Evolutionary conservation across 1,284 basidiomycete species (phyloP).

Genomic region (Spongispora temasekensis): DNA sequence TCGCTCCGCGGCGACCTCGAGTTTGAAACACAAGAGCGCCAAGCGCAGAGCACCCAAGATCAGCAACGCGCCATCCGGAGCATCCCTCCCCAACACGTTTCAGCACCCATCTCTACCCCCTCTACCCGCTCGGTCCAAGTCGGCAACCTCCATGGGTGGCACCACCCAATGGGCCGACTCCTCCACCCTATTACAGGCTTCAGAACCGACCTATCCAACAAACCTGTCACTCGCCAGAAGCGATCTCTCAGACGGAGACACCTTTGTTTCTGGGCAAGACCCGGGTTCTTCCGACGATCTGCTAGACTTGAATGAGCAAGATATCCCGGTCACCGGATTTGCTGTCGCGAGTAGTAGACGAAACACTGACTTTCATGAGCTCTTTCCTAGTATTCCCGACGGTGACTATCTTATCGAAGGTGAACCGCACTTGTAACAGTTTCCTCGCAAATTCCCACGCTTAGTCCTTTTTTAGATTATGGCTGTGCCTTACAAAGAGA

Average conservation of each 20-base stretch:
- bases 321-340: constrained; percentile 88
- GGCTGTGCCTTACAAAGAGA: constrained; percentile 96
- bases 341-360: constrained; percentile 95
- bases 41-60: constrained; percentile 50
- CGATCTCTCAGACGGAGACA: constrained; percentile 35
- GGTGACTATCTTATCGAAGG: constrained; percentile 99
- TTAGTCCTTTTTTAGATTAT: constrained; percentile 68
- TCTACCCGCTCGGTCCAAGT: constrained; percentile 20
- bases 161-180: constrained; percentile 6
- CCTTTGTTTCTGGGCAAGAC: constrained; percentile 28
- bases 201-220: constrained; percentile 1
- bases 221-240: constrained; percentile 18
- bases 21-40: constrained; percentile 35
- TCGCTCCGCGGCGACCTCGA: constrained; percentile 38
- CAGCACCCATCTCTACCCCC: constrained; percentile 16
- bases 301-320: constrained; percentile 61
- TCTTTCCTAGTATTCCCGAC: constrained; percentile 88
- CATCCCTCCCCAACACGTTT: constrained; percentile 63
- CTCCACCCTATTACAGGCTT: constrained; percentile 1
- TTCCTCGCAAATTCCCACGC: neutral
- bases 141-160: constrained; percentile 17
- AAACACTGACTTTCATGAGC: constrained; percentile 94
- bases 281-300: constrained; percentile 43
- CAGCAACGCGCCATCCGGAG: constrained; percentile 61
- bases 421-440: constrained; percentile 37